These are phyloP conservation scores for Schizophyllum amplum DNA, from an alignment of 1,284 basidiomycete species.

Conservation along the genomic window DNA sequence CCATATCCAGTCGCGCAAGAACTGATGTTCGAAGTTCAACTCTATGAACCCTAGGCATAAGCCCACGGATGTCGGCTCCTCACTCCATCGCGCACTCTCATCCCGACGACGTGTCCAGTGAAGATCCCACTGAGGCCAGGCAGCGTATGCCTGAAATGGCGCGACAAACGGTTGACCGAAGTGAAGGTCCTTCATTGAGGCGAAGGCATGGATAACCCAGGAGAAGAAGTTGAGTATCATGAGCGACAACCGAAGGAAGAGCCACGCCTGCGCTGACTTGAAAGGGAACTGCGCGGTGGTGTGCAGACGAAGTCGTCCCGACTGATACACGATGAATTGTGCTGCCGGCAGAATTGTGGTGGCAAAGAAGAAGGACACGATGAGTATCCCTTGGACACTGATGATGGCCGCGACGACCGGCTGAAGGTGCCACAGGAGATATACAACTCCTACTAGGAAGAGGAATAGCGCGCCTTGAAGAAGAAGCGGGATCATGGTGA, in stretches of 20 bases:
- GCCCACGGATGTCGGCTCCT: neutral
- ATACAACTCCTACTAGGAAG: constrained; percentile 34
- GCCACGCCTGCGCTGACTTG: neutral
- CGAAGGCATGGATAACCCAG: neutral
- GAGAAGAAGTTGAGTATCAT: neutral
- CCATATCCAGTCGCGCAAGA: neutral
- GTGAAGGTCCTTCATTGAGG: neutral
- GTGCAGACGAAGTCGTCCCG: neutral
- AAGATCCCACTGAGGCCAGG: neutral
- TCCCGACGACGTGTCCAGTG: neutral
- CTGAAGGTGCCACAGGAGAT: constrained; percentile 25
- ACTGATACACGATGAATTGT: neutral
- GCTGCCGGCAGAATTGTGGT: neutral
- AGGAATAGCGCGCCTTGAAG: constrained; percentile 33
- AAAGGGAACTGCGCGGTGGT: neutral
- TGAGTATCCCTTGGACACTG: neutral
- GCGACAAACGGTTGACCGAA: neutral
- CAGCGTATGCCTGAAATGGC: neutral
- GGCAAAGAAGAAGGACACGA: neutral
- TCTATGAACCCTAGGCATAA: neutral
- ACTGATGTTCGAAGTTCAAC: neutral
- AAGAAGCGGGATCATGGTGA: constrained; percentile 32
- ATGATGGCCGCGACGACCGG: neutral
- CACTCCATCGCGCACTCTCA: neutral
- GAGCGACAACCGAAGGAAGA: neutral